Percentiles rank a stretch among this genome's conserved stretches.
These are phyloP conservation scores for Pichia nanzhaoensis DNA, from an alignment of 805 yeast species.

Conservation along the genomic window DNA sequence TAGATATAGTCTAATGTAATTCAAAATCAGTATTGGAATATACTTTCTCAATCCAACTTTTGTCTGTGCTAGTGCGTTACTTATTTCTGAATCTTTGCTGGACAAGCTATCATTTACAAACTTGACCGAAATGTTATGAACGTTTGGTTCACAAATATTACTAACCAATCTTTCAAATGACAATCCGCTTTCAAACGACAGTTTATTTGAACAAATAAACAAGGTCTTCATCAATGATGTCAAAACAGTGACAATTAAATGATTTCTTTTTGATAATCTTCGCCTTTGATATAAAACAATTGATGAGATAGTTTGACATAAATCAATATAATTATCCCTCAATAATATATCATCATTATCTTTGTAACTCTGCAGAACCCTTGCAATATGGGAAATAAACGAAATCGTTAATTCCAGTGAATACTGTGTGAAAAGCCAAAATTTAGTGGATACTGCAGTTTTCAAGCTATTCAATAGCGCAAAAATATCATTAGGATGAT, in stretches of 20 bases:
- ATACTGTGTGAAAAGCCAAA: constrained; percentile 62
- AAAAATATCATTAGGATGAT: not conserved
- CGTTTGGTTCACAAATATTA: constrained; percentile 67
- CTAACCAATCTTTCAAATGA: constrained; percentile 52
- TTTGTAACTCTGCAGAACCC: constrained; percentile 4
- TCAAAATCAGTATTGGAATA: constrained; percentile 50
- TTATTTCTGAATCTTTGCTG: constrained; percentile 30
- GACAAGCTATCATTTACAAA: constrained; percentile 13
- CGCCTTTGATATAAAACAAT: constrained; percentile 62
- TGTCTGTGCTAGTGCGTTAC: constrained; percentile 47
- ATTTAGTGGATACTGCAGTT: constrained; percentile 38
- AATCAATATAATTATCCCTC: constrained; percentile 24
- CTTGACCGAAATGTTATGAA: constrained; percentile 11
- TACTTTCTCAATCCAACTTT: constrained; percentile 60
- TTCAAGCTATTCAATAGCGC: constrained; percentile 32
- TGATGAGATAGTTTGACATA: constrained; percentile 50
- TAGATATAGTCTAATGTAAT: constrained; percentile 51
- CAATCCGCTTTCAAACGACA: constrained; percentile 33
- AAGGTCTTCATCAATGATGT: constrained; percentile 46
- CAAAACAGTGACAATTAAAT: constrained; percentile 47
- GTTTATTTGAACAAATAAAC: constrained; percentile 19
- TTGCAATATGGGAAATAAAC: constrained; percentile 13
- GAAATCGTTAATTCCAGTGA: constrained; percentile 44
- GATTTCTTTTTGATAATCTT: constrained; percentile 67
- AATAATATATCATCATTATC: not conserved